Evolutionary conservation across 2,329 filamentous ascomycete species (phyloP).

Genomic region (Alternaria tenuissima): DNA sequence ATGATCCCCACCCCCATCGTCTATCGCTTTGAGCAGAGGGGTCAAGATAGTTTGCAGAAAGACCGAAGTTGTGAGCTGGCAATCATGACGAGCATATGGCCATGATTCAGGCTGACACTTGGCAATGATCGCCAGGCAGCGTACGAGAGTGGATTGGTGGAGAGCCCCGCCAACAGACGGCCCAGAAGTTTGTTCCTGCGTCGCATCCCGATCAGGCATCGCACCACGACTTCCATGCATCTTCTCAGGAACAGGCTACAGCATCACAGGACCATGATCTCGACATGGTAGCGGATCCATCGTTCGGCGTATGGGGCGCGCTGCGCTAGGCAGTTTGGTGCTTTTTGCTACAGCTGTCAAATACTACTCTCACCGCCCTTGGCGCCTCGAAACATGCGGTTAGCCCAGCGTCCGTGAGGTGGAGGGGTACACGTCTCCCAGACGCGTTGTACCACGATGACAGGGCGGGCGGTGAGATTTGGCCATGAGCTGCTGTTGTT

Average conservation of each 20-base stretch:
- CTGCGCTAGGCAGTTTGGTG: conserved; percentile 18
- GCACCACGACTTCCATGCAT: conserved; percentile 16
- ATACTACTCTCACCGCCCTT: conserved; percentile 7
- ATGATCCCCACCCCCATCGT: background rate
- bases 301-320: conserved; percentile 24
- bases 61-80: background rate
- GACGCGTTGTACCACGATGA: background rate
- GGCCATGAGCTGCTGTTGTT: conserved; percentile 1
- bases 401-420: conserved; percentile 5
- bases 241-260: conserved; percentile 20
- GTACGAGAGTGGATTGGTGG: conserved; percentile 21
- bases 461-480: conserved; percentile 13
- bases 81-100: conserved; percentile 2
- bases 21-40: background rate
- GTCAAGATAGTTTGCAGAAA: background rate
- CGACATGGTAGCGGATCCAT: conserved; percentile 21
- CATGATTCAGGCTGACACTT: conserved; percentile 18
- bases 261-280: conserved; percentile 11
- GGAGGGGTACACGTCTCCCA: conserved; percentile 9
- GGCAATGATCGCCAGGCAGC: conserved; percentile 22
- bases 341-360: conserved; percentile 20
- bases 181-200: conserved; percentile 20
- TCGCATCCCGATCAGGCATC: conserved; percentile 18
- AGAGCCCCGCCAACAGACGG: conserved; percentile 11
- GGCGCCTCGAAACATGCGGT: conserved; percentile 8